phyloP scores from a whole-genome alignment of 148 eudicot genomes.

The Rhododendron vialii region DNA sequence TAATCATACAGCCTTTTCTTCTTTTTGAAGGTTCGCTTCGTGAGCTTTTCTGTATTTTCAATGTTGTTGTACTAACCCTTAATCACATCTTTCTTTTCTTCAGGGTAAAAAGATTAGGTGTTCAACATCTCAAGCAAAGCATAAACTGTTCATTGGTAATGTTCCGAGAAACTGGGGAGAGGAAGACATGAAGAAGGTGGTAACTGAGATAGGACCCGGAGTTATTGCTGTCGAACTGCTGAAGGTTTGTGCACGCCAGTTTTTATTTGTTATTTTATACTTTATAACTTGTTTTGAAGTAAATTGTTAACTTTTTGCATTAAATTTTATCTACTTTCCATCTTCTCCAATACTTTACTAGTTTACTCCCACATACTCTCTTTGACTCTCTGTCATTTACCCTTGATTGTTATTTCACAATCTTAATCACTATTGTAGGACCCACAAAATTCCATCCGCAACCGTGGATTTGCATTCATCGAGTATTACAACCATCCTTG shows the following conservation, averaged over 20 bases:
- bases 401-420: not conserved
- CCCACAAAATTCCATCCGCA: conserved; percentile 76
- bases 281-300: not conserved
- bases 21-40: not conserved
- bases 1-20: not conserved
- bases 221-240: conserved; percentile 61
- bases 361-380: not conserved
- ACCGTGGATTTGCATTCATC: conserved; percentile 90
- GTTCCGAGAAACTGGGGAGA: conserved; percentile 79
- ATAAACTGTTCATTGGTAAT: conserved; percentile 85
- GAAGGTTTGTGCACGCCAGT: conserved; percentile 48
- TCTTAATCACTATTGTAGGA: conserved; percentile 47
- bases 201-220: conserved; percentile 79
- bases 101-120: conserved; percentile 86
- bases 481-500: conserved; percentile 97
- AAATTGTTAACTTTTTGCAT: not conserved
- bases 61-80: not conserved
- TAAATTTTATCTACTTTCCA: not conserved
- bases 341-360: not conserved
- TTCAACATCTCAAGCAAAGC: conserved; percentile 89
- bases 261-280: not conserved
- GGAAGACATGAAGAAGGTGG: conserved; percentile 60
- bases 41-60: not conserved
- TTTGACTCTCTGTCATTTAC: not conserved
- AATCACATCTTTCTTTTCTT: not conserved